Percentiles rank a stretch among this genome's conserved stretches.
phyloP scores from a whole-genome alignment of 2,329 filamentous ascomycete species.

The Raffaelea albimanens region DNA sequence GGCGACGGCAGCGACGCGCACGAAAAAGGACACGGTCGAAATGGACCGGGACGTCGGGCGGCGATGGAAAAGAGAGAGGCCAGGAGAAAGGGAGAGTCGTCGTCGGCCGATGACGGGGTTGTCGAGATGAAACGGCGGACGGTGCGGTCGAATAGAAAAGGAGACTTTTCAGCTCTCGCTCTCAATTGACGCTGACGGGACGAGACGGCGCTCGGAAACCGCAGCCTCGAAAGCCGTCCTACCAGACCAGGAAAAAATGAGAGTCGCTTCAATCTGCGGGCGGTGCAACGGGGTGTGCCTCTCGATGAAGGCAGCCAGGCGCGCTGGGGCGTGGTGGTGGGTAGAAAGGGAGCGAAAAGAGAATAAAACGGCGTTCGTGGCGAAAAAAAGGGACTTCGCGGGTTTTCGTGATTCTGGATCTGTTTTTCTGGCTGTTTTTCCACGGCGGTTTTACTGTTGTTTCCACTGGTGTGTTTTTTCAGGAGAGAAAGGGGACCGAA shows the following conservation, averaged over 20 bases:
- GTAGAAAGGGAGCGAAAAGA: too few relatives aligned
- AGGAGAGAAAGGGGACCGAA: neutral
- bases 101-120: neutral
- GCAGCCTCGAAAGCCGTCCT: neutral
- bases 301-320: too few relatives aligned
- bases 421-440: neutral
- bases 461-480: neutral
- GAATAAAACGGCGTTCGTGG: neutral
- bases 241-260: too few relatives aligned
- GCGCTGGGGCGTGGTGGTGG: too few relatives aligned
- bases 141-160: neutral
- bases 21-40: neutral
- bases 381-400: conserved; percentile 2
- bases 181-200: neutral
- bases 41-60: neutral
- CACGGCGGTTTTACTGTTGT: too few relatives aligned
- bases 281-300: too few relatives aligned
- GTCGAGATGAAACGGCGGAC: neutral
- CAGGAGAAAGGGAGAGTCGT: neutral
- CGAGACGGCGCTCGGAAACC: neutral
- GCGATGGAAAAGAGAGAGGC: neutral
- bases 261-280: too few relatives aligned
- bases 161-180: neutral
- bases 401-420: neutral
- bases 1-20: neutral